phyloP scores from a whole-genome alignment of 164 flowering plant species.

The Piper betle region DNA sequence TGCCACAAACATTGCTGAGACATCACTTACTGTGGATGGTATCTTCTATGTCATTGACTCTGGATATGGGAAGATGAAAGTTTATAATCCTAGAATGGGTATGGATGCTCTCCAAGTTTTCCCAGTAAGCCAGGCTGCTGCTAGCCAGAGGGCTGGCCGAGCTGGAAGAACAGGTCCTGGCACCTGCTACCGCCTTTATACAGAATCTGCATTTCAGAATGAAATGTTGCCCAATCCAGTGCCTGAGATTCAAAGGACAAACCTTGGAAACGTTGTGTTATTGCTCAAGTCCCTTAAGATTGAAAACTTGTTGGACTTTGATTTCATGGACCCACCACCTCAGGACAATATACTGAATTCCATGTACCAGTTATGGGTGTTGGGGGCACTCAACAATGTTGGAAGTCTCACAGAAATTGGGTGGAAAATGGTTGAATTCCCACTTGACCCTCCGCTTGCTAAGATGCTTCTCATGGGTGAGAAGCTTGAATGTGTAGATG shows the following conservation, averaged over 20 bases:
- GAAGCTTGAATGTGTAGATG: constrained; percentile 53
- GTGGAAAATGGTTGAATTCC: constrained; percentile 95
- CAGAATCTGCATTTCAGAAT: constrained; percentile 67
- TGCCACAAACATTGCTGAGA: constrained; percentile 97
- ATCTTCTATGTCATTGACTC: constrained; percentile 86
- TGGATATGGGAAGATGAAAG: constrained; percentile 90
- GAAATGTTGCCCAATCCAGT: constrained; percentile 85
- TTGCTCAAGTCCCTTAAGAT: constrained; percentile 74
- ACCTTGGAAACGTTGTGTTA: constrained; percentile 83
- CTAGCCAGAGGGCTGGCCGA: constrained; percentile 90
- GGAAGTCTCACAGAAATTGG: constrained; percentile 75
- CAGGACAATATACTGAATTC: constrained; percentile 87
- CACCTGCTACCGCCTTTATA: constrained; percentile 72
- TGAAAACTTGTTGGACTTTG: constrained; percentile 77
- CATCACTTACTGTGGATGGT: constrained; percentile 94
- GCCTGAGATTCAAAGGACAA: constrained; percentile 89
- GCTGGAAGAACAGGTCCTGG: constrained; percentile 98
- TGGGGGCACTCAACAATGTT: constrained; percentile 77
- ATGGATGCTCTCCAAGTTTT: constrained; percentile 94
- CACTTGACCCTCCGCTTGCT: constrained; percentile 90
- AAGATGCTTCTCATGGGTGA: constrained; percentile 88
- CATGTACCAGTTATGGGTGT: constrained; percentile 89
- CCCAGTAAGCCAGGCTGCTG: constrained; percentile 86
- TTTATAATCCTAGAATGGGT: constrained; percentile 89
- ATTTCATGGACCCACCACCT: constrained; percentile 99